These are phyloP conservation scores for Hamigera avellanea DNA, from an alignment of 495 filamentous ascomycete genomes.

Conservation along the genomic window DNA sequence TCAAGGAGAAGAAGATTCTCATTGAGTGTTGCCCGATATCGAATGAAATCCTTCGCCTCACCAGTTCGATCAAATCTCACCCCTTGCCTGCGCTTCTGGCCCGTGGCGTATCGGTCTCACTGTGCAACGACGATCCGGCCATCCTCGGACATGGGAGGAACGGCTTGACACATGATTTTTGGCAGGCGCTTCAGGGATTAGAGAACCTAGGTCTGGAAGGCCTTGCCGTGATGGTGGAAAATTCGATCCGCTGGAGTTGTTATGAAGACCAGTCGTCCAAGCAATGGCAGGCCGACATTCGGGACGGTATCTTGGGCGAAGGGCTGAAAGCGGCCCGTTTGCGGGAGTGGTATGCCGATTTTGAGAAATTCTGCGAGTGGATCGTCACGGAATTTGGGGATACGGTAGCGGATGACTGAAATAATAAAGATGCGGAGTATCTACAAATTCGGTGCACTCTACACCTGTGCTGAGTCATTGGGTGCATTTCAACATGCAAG, in stretches of 20 bases:
- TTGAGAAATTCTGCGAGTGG: constrained; percentile 91
- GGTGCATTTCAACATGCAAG: no score
- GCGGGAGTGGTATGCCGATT: constrained; percentile 64
- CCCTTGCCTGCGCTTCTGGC: constrained; percentile 76
- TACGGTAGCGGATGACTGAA: constrained; percentile 32
- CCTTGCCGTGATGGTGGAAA: constrained; percentile 71
- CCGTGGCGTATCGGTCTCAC: constrained; percentile 56
- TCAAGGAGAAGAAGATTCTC: constrained; percentile 78
- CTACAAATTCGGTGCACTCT: no score
- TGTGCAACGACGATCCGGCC: constrained; percentile 81
- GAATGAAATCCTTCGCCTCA: constrained; percentile 72
- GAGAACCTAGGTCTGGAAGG: constrained; percentile 63
- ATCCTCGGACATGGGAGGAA: constrained; percentile 66
- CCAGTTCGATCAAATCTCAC: constrained; percentile 63
- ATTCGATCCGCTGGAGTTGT: constrained; percentile 80
- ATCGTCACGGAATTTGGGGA: constrained; percentile 70
- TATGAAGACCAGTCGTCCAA: constrained; percentile 65
- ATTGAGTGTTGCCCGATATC: constrained; percentile 81
- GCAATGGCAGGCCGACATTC: constrained; percentile 60
- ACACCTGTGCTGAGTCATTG: no score
- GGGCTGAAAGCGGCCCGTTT: constrained; percentile 60
- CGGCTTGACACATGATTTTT: constrained; percentile 80
- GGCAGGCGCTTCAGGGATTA: constrained; percentile 80
- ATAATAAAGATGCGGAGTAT: neutral
- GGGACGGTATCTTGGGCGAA: constrained; percentile 60